Conservation (phyloP, 2,329 filamentous ascomycete species). For the Fusarium pininemorale region DNA sequence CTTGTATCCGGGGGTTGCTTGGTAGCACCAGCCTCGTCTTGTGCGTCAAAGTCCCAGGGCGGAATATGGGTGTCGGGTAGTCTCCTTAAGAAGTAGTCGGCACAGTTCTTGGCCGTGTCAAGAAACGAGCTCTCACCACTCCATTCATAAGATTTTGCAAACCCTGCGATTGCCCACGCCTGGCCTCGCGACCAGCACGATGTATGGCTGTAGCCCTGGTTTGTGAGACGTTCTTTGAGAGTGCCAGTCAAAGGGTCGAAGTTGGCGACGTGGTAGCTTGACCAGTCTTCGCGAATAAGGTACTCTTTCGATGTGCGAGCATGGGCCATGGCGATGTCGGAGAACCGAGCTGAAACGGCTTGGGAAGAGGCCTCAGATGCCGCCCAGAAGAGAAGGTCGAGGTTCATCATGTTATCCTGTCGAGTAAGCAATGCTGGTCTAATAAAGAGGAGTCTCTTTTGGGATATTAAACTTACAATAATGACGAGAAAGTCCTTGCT, state of each 20-base stretch:
- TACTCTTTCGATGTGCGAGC: conserved; percentile 51
- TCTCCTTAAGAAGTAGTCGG: conserved; percentile 54
- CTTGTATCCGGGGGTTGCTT: conserved; percentile 47
- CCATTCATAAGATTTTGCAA: conserved; percentile 58
- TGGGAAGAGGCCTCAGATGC: conserved; percentile 30
- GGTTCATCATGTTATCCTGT: conserved; percentile 53
- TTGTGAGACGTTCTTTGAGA: conserved; percentile 54
- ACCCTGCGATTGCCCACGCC: conserved; percentile 59
- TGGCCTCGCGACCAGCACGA: conserved; percentile 60
- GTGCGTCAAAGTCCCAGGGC: conserved; percentile 56
- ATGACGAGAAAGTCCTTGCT: conserved; percentile 51
- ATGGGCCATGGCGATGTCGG: conserved; percentile 50
- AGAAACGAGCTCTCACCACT: conserved; percentile 54
- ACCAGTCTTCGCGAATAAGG: conserved; percentile 51
- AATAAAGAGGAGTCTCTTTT: accelerated
- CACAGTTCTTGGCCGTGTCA: conserved; percentile 52
- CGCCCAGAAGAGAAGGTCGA: conserved; percentile 55
- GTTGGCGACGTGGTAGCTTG: conserved; percentile 56
- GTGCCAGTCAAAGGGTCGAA: conserved; percentile 54
- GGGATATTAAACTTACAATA: conserved; percentile 44
- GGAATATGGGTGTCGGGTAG: conserved; percentile 44
- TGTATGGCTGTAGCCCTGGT: conserved; percentile 55
- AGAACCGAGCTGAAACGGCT: conserved; percentile 24
- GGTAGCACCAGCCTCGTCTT: not conserved
- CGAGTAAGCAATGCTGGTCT: not conserved